Evolutionary conservation across 352 stramenopile genomes (phyloP), one percentile per base, ranked within the genome.

Genomic region (Globisporangium splendens): DNA sequence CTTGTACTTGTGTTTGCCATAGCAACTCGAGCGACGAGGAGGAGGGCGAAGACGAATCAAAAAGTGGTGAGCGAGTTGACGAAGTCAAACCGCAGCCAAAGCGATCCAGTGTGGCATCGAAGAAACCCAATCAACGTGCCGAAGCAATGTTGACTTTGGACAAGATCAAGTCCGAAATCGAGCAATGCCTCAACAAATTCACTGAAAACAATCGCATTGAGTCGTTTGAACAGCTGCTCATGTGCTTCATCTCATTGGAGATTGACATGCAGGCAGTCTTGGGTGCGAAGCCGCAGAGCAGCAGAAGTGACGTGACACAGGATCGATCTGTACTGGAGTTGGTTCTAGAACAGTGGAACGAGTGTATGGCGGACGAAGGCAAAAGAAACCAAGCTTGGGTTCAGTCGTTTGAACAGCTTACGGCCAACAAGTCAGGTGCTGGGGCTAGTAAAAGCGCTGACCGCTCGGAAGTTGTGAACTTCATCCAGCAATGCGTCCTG

Each of bases 1-100:
- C 62, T 6, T 89, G 79, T 24, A 65, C 52, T 41, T 95, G 86
- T 48, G 75, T 82, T 28, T 95, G 86, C 31, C 86, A 95, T 33
- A 62, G 71, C 1, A 77, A 81, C 50, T 87, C 73, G 0, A 88
- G 77, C 52, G 79, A 90, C 31, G 75, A 87, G 46, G 73, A 80
- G 48, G 62, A 51, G 8, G 44, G 62, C 22, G 28, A 58, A 22
- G 24, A 8, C 18, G 7, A 14, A 18, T n/a, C 55, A 28, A 56
- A 60, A n/a, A 18, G 17, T 15, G 39, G 39, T 8, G 13, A 44
- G 39, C 17, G 12, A 18, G 39, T 13, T 13, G 39, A 15, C 39
- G 39, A 44, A n/a, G 39, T 18, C 39, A n/a, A n/a, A n/a, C 5
- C 3, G 39, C 39, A 44, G 39, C 17, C 39, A 44, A 18, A 44